phyloP scores from a whole-genome alignment of 2,329 filamentous ascomycete genomes.

The Botrytis sinoallii region DNA sequence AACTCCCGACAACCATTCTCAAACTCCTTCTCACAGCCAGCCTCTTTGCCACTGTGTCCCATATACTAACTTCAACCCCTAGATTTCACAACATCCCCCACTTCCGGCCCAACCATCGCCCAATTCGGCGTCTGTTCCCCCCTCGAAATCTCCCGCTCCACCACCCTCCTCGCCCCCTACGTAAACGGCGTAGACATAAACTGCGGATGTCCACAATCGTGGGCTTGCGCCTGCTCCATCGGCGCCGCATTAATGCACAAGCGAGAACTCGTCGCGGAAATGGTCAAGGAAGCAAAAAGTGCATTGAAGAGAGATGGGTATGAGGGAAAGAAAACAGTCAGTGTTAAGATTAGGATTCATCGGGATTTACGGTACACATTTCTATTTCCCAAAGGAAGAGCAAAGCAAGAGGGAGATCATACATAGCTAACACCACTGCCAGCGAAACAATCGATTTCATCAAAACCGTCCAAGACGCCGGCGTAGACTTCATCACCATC shows the following conservation, averaged over 20 bases:
- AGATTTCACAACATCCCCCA: constrained; percentile 61
- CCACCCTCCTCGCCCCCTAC: constrained; percentile 58
- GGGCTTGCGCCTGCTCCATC: constrained; percentile 66
- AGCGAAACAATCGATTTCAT: constrained; percentile 56
- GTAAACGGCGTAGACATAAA: constrained; percentile 67
- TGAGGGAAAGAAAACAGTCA: constrained; percentile 51
- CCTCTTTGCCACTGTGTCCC: background rate
- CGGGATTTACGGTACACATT: constrained; percentile 50
- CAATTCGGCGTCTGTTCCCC: constrained; percentile 65
- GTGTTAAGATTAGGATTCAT: constrained; percentile 69
- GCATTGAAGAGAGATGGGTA: constrained; percentile 53
- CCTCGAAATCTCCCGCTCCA: constrained; percentile 59
- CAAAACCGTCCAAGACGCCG: constrained; percentile 56
- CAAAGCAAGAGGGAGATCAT: accelerated
- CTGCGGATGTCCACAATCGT: constrained; percentile 70
- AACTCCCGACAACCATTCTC: background rate
- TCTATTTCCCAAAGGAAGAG: background rate
- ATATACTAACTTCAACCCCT: background rate
- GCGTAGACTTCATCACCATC: constrained; percentile 66
- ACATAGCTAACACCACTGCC: background rate
- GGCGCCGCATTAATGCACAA: constrained; percentile 68
- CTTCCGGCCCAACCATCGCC: constrained; percentile 56
- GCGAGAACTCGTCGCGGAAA: constrained; percentile 62
- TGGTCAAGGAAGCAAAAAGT: constrained; percentile 57
- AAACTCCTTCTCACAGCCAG: background rate